Percentiles rank a stretch among this genome's conserved stretches.
Conservation (phyloP, 768 basidiomycete genomes). For the Phylloporus scabripes region DNA sequence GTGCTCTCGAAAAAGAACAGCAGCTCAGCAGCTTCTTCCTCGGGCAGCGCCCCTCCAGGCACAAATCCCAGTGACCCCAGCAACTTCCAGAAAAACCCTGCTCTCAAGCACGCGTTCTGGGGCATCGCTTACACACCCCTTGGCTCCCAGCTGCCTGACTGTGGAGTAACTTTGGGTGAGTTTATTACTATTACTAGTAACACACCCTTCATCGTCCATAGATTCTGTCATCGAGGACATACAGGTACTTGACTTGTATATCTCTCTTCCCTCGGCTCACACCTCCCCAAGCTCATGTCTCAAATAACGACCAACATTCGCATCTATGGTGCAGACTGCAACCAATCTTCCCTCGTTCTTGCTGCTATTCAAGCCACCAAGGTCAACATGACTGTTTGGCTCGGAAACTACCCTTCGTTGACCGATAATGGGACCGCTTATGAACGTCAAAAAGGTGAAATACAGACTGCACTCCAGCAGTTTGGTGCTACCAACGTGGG, state of each 20-base stretch:
- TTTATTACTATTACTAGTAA: background rate
- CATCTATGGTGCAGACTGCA: slow-evolving; percentile 85
- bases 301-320: slow-evolving; percentile 80
- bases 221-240: slow-evolving; percentile 64
- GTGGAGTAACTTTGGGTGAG: slow-evolving; percentile 48
- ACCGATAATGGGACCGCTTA: slow-evolving; percentile 69
- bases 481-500: slow-evolving; percentile 73
- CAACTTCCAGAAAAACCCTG: slow-evolving; percentile 63
- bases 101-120: slow-evolving; percentile 71
- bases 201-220: slow-evolving; percentile 13
- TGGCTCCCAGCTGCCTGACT: slow-evolving; percentile 65
- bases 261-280: slow-evolving; percentile 7
- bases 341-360: slow-evolving; percentile 73
- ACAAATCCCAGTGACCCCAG: slow-evolving; percentile 66
- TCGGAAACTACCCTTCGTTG: slow-evolving; percentile 62
- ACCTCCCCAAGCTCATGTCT: slow-evolving; percentile 58
- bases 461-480: slow-evolving; percentile 62
- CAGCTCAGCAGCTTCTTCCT: slow-evolving; percentile 14
- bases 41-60: slow-evolving; percentile 15
- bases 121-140: slow-evolving; percentile 84
- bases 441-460: slow-evolving; percentile 60
- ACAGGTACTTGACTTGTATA: slow-evolving; percentile 41
- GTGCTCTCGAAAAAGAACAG: slow-evolving; percentile 52
- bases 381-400: slow-evolving; percentile 75
- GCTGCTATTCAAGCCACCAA: slow-evolving; percentile 90